These are phyloP conservation scores for Rhizophora mangle DNA, from an alignment of 345 rosid species.

Conservation along the genomic window DNA sequence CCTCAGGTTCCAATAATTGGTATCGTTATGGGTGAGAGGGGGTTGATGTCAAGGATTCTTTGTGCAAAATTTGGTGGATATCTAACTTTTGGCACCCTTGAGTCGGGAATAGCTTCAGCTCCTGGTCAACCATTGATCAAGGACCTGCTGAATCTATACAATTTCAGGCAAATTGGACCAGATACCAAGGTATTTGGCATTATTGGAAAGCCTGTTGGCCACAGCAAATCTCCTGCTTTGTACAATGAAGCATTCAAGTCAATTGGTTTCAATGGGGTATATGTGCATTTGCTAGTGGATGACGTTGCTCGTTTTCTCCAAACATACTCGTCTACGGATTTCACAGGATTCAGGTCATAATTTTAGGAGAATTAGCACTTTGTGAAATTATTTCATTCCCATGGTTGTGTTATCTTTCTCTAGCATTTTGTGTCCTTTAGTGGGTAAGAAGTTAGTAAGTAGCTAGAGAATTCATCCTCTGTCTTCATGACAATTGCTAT, in stretches of 20 bases:
- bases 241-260: constrained; percentile 90
- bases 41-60: constrained; percentile 82
- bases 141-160: constrained; percentile 70
- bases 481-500: no score
- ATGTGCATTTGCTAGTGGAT: constrained; percentile 76
- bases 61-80: constrained; percentile 88
- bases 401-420: no score
- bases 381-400: background rate
- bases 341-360: constrained; percentile 84
- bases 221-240: constrained; percentile 88
- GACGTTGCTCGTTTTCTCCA: constrained; percentile 63
- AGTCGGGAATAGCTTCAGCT: constrained; percentile 74
- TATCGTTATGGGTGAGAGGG: constrained; percentile 91
- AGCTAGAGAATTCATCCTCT: no score
- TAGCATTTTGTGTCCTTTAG: no score
- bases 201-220: constrained; percentile 90
- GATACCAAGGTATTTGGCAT: constrained; percentile 87
- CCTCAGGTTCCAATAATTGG: constrained; percentile 83
- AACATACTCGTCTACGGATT: constrained; percentile 75
- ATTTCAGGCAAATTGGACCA: constrained; percentile 75
- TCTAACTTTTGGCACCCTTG: constrained; percentile 88
- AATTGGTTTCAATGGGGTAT: constrained; percentile 71
- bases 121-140: constrained; percentile 90
- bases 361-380: constrained; percentile 10
- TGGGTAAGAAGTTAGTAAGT: no score